Evolutionary conservation across 2,329 filamentous ascomycete genomes (phyloP).

Genomic region (Fusarium sp.): DNA sequence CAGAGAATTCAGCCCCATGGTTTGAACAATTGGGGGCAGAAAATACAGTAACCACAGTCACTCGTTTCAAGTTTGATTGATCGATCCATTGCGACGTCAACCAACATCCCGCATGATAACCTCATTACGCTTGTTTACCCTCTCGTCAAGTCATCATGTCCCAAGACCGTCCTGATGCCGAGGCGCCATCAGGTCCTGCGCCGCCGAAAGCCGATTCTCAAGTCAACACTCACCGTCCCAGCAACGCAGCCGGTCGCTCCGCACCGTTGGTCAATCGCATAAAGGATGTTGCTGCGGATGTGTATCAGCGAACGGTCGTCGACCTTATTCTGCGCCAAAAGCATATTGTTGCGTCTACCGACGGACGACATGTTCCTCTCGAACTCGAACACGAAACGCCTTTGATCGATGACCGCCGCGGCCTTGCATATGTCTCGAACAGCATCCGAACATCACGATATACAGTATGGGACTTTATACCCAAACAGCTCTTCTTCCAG

Average conservation of each 20-base stretch:
- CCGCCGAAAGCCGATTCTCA: conserved; percentile 16
- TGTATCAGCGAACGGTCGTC: conserved; percentile 55
- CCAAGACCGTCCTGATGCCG: conserved; percentile 25
- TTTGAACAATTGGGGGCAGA: conserved; percentile 10
- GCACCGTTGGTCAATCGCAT: conserved; percentile 36
- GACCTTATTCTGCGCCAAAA: conserved; percentile 70
- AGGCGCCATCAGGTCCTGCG: conserved; percentile 17
- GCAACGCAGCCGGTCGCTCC: conserved; percentile 14
- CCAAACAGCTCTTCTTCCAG: conserved; percentile 85
- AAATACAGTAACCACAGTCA: conserved; percentile 15
- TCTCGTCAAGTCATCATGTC: conserved; percentile 28
- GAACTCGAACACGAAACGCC: conserved; percentile 52
- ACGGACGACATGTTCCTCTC: conserved; percentile 68
- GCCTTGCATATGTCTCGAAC: conserved; percentile 63
- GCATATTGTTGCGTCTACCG: conserved; percentile 75
- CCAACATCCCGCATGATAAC: conserved; percentile 19
- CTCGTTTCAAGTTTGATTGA: conserved; percentile 27
- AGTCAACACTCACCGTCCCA: conserved; percentile 17
- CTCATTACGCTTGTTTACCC: conserved; percentile 35
- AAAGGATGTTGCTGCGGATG: conserved; percentile 26
- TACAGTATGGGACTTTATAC: conserved; percentile 85
- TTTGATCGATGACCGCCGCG: conserved; percentile 62
- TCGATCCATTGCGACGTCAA: conserved; percentile 11
- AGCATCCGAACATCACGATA: conserved; percentile 86
- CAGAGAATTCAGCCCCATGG: conserved; percentile 25